phyloP scores from a whole-genome alignment of 768 basidiomycete genomes.

The Amanita subjunquillea region DNA sequence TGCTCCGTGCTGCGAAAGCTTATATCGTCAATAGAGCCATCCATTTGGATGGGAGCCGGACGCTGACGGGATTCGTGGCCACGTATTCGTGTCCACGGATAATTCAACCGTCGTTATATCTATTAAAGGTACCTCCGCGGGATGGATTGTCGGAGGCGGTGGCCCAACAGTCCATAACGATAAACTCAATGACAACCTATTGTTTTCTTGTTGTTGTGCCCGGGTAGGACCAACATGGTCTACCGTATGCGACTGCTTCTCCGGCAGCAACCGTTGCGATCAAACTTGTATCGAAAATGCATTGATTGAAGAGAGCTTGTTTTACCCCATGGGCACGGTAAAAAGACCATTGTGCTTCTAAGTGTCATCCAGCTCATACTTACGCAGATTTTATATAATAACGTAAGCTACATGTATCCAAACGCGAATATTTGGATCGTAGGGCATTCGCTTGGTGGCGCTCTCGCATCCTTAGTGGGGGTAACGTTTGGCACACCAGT shows the following conservation, averaged over 20 bases:
- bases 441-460: conserved; percentile 78
- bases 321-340: conserved; percentile 81
- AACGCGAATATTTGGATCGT: conserved; percentile 82
- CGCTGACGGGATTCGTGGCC: conserved; percentile 87
- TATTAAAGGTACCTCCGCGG: conserved; percentile 88
- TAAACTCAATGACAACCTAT: conserved; percentile 90
- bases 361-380: not conserved
- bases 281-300: conserved; percentile 72
- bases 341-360: conserved; percentile 14
- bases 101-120: conserved; percentile 82
- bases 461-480: conserved; percentile 75
- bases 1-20: not conserved
- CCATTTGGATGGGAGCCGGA: conserved; percentile 89
- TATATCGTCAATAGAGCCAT: conserved; percentile 28
- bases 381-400: conserved; percentile 83
- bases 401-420: conserved; percentile 86
- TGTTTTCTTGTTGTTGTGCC: conserved; percentile 96
- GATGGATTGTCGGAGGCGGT: conserved; percentile 54
- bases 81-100: conserved; percentile 77
- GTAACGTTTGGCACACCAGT: conserved; percentile 89
- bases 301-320: conserved; percentile 72
- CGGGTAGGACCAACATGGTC: conserved; percentile 92
- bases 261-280: conserved; percentile 67
- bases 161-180: conserved; percentile 84
- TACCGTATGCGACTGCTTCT: conserved; percentile 83